phyloP scores from a whole-genome alignment of 2,329 filamentous ascomycete genomes.

The Coniochaeta pulveracea region DNA sequence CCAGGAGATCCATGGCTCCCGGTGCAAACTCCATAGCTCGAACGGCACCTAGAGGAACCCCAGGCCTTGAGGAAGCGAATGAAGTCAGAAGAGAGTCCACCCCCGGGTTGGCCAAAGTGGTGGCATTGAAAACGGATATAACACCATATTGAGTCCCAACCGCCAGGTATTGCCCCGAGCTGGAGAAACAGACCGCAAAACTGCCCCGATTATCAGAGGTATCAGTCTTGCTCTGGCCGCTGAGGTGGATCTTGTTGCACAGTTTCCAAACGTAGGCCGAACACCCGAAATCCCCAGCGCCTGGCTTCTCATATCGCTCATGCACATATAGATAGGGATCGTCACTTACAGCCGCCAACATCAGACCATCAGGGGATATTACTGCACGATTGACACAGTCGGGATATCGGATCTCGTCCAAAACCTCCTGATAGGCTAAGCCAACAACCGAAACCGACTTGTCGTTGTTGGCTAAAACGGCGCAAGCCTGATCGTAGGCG shows the following conservation, averaged over 20 bases:
- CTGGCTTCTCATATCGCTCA: conserved; percentile 26
- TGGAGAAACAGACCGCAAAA: conserved; percentile 69
- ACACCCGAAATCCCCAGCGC: conserved; percentile 27
- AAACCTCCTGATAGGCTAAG: conserved; percentile 49
- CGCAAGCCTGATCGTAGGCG: conserved; percentile 44
- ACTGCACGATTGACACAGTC: conserved; percentile 88
- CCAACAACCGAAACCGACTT: conserved; percentile 77
- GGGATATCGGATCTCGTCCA: conserved; percentile 63
- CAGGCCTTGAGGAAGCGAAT: conserved; percentile 67
- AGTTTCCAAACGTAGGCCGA: conserved; percentile 29
- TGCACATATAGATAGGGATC: conserved; percentile 82
- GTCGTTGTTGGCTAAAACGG: conserved; percentile 82
- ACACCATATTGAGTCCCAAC: conserved; percentile 72
- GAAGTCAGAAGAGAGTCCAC: conserved; percentile 57
- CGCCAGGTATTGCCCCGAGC: conserved; percentile 58
- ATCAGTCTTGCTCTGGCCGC: conserved; percentile 45
- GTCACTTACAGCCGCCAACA: conserved; percentile 79
- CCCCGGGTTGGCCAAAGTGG: conserved; percentile 28
- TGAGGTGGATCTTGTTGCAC: conserved; percentile 41
- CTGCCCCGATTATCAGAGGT: conserved; percentile 50
- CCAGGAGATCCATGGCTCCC: conserved; percentile 77
- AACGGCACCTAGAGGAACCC: conserved; percentile 64
- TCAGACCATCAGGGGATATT: conserved; percentile 78
- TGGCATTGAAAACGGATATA: conserved; percentile 62
- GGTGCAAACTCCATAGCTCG: conserved; percentile 89